Percentiles rank a stretch among this genome's conserved stretches.
These are phyloP conservation scores for Pythium dissotocum DNA, from an alignment of 352 stramenopile species.

Conservation along the genomic window DNA sequence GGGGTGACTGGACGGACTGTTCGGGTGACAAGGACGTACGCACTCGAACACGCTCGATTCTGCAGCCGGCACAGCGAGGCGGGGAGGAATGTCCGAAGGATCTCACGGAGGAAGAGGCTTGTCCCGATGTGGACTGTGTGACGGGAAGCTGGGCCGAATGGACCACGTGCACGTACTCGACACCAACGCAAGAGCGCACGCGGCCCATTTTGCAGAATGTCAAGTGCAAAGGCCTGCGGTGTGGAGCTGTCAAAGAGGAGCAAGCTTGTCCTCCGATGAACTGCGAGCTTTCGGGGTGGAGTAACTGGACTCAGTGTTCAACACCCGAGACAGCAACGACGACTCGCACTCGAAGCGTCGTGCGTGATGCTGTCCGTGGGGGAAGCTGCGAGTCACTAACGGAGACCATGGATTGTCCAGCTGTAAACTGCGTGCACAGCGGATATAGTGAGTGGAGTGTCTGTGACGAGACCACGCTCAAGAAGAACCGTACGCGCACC, in stretches of 20 bases:
- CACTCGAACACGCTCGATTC: slow-evolving; percentile 40
- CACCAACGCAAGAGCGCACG: slow-evolving; percentile 29
- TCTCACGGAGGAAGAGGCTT: slow-evolving; percentile 38
- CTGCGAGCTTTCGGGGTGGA: slow-evolving; percentile 43
- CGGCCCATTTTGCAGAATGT: slow-evolving; percentile 28
- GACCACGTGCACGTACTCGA: slow-evolving; percentile 40
- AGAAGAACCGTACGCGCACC: slow-evolving; percentile 9
- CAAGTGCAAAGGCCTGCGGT: slow-evolving; percentile 27
- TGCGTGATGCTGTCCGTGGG: slow-evolving; percentile 11
- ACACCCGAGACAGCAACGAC: slow-evolving; percentile 39
- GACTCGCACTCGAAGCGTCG: slow-evolving; percentile 40
- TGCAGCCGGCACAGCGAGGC: slow-evolving; percentile 37
- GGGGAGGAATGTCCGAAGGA: slow-evolving; percentile 40
- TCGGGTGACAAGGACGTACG: slow-evolving; percentile 38
- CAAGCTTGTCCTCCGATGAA: slow-evolving; percentile 47
- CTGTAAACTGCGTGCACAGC: slow-evolving; percentile 18
- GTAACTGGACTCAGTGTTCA: slow-evolving; percentile 47
- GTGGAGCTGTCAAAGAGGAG: slow-evolving; percentile 11
- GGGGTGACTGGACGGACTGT: slow-evolving; percentile 49
- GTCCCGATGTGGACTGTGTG: slow-evolving; percentile 36
- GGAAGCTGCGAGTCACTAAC: slow-evolving; percentile 10
- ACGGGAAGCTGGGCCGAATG: slow-evolving; percentile 55
- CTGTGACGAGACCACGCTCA: slow-evolving; percentile 13
- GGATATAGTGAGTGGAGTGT: slow-evolving; percentile 9
- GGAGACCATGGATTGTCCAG: slow-evolving; percentile 22